Conservation (phyloP, 495 filamentous ascomycete species). For the Apiosordaria backusii region DNA sequence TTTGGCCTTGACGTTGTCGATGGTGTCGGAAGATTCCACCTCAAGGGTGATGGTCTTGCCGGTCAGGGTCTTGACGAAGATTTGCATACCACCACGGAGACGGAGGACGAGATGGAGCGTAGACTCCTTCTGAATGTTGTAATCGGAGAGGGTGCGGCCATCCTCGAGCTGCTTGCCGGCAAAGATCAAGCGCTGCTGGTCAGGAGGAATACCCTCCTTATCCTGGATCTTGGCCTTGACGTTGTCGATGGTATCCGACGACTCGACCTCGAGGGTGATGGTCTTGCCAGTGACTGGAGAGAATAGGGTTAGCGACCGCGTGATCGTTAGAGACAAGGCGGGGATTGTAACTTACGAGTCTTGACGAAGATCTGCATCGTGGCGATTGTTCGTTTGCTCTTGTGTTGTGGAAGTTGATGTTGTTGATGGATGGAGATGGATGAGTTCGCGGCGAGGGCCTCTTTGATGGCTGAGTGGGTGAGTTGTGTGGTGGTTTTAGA, state of each 20-base stretch:
- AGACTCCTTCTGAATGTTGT: conserved; percentile 98
- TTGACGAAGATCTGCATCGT: conserved; percentile 98
- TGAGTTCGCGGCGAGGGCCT: conserved; percentile 6
- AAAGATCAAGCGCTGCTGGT: conserved; percentile 98
- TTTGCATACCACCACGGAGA: conserved; percentile 98
- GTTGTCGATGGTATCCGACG: conserved; percentile 96
- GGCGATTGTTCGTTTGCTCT: conserved; percentile 5
- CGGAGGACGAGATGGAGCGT: conserved; percentile 95
- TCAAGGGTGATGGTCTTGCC: conserved; percentile 98
- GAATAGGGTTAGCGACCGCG: conserved; percentile 27
- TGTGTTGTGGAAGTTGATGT: conserved; percentile 8
- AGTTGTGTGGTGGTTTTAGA: conserved; percentile 11
- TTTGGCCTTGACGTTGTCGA: conserved; percentile 88
- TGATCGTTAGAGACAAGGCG: neutral
- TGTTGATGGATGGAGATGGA: conserved; percentile 22
- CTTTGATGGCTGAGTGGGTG: conserved; percentile 30
- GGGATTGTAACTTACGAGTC: conserved; percentile 66
- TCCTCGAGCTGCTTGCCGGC: conserved; percentile 98
- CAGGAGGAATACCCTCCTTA: conserved; percentile 97
- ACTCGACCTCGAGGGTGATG: conserved; percentile 99
- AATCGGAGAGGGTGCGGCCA: conserved; percentile 92
- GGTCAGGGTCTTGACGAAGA: conserved; percentile 86
- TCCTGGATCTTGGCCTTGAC: conserved; percentile 99
- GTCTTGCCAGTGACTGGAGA: conserved; percentile 87
- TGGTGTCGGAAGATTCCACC: conserved; percentile 93